These are phyloP conservation scores for Casuarina equisetifolia DNA, from an alignment of 306 rosid genomes.

Conservation along the genomic window DNA sequence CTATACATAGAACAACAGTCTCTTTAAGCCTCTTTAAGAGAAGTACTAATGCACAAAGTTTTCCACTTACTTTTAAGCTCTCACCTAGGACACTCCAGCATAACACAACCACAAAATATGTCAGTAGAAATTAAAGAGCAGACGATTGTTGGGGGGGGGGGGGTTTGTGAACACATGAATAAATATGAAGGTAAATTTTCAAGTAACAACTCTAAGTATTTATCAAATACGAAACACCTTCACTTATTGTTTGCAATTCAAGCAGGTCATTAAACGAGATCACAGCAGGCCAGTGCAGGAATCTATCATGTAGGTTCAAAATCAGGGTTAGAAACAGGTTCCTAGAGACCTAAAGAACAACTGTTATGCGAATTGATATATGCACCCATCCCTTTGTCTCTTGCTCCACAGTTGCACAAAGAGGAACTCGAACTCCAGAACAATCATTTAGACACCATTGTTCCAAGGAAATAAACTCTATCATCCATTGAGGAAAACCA, in stretches of 20 bases:
- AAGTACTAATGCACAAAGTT: neutral
- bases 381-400: neutral
- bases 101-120: neutral
- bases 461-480: neutral
- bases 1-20: constrained; percentile 38
- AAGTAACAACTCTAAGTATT: neutral
- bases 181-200: neutral
- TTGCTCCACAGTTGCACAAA: neutral
- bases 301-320: neutral
- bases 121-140: neutral
- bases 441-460: neutral
- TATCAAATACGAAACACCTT: neutral
- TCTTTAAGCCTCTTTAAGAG: constrained; percentile 8
- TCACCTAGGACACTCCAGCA: neutral
- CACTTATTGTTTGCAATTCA: neutral
- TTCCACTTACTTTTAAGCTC: neutral
- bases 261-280: neutral
- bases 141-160: neutral
- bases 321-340: neutral
- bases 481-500: too few species aligned
- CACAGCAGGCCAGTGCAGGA: neutral
- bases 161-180: neutral
- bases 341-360: neutral
- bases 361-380: neutral
- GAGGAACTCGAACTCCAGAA: neutral